Conservation (phyloP, 805 yeast species). For the Yamadazyma olivae region DNA sequence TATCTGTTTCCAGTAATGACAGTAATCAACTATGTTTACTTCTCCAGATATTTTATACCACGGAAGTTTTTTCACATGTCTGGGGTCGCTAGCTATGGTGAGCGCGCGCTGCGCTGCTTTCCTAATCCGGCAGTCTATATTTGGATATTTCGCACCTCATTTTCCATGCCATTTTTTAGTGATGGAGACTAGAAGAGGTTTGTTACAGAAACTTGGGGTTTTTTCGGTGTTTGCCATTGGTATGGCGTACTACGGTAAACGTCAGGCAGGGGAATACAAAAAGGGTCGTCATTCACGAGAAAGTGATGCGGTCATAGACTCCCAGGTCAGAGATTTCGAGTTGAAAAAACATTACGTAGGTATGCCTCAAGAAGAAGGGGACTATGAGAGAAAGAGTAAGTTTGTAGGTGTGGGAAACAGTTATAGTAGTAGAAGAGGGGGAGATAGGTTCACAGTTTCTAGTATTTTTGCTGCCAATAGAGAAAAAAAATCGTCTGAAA, state of each 20-base stretch:
- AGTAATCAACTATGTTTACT: too few relatives aligned
- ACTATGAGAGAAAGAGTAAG: constrained; percentile 49
- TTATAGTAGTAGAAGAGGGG: constrained; percentile 53
- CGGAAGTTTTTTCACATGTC: too few relatives aligned
- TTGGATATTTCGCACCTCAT: too few relatives aligned
- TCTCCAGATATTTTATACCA: too few relatives aligned
- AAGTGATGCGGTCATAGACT: constrained; percentile 33
- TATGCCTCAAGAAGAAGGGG: constrained; percentile 26
- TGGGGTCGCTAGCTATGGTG: too few relatives aligned
- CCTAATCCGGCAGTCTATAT: too few relatives aligned
- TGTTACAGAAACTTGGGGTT: constrained; percentile 31
- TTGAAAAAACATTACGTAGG: constrained; percentile 48
- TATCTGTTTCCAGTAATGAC: too few relatives aligned
- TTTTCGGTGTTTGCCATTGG: constrained; percentile 29
- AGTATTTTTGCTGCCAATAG: too few relatives aligned
- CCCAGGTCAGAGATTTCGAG: constrained; percentile 28
- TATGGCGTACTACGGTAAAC: constrained; percentile 32
- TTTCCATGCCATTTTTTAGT: too few relatives aligned
- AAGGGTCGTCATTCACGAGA: constrained; percentile 33
- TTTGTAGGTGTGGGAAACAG: constrained; percentile 69
- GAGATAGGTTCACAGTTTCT: constrained; percentile 46
- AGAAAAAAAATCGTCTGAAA: too few relatives aligned
- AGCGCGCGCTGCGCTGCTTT: too few relatives aligned
- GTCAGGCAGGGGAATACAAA: constrained; percentile 30
- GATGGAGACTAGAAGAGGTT: constrained; percentile 35